Evolutionary conservation across 140 eudicot genomes (phyloP).

Genomic region (Bidens hawaiensis): DNA sequence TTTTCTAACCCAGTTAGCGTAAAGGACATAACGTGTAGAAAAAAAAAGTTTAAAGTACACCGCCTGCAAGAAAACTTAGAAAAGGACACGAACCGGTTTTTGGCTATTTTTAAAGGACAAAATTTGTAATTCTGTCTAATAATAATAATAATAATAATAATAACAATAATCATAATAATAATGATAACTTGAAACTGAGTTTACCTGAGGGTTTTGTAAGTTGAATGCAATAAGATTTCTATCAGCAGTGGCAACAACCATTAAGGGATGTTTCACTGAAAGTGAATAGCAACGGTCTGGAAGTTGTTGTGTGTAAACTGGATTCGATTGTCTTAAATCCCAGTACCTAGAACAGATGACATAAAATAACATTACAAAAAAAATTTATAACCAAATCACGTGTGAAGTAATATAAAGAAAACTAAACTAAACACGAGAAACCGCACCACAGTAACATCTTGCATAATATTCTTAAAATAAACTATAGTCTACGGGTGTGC

Average conservation of each 20-base stretch:
- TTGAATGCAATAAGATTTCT: slow-evolving; percentile 74
- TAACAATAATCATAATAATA: too few species aligned
- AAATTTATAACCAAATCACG: not conserved
- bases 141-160: too few species aligned
- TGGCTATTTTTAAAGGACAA: too few species aligned
- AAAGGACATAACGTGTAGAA: too few species aligned
- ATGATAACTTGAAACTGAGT: not conserved
- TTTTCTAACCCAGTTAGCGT: too few species aligned
- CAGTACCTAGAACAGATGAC: slow-evolving; percentile 57
- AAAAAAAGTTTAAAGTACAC: too few species aligned
- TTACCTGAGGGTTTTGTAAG: slow-evolving; percentile 97
- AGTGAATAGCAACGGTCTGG: slow-evolving; percentile 96
- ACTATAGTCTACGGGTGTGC: too few species aligned
- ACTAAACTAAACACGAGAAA: not conserved
- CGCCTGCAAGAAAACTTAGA: too few species aligned
- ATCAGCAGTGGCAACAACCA: slow-evolving; percentile 98
- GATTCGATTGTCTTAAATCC: slow-evolving; percentile 88
- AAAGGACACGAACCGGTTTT: too few species aligned
- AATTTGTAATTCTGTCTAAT: too few species aligned
- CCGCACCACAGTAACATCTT: slow-evolving; percentile 1
- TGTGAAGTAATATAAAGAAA: not conserved
- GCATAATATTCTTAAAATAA: too few species aligned
- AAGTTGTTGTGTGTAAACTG: slow-evolving; percentile 76
- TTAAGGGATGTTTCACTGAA: slow-evolving; percentile 72
- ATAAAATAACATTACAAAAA: not conserved